Percentiles rank a stretch among this genome's conserved stretches.
Evolutionary conservation across 768 basidiomycete genomes (phyloP).

Genomic region (Rhodocollybia butyracea): DNA sequence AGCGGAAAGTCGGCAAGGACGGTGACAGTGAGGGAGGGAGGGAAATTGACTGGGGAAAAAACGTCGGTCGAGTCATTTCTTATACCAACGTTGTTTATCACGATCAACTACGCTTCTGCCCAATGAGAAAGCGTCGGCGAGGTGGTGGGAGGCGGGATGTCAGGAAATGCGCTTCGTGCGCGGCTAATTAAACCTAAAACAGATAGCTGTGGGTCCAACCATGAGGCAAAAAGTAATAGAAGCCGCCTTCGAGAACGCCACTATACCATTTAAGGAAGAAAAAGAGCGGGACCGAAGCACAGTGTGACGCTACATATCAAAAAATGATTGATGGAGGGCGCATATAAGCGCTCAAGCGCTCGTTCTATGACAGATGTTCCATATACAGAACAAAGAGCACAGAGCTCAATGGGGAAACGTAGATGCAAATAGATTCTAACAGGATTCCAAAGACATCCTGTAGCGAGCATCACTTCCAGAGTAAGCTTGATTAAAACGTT

Average conservation of each 20-base stretch:
- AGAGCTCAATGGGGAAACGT: too few species aligned
- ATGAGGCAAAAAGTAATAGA: neutral
- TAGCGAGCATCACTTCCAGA: too few species aligned
- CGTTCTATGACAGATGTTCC: neutral
- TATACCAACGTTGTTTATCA: neutral
- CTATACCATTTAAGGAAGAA: neutral
- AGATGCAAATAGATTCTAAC: too few species aligned
- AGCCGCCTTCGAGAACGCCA: neutral
- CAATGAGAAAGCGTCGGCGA: neutral
- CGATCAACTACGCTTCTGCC: neutral
- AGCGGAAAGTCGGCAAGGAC: neutral
- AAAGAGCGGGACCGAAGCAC: neutral
- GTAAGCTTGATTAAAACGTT: too few species aligned
- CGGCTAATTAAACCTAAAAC: neutral
- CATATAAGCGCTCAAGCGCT: neutral
- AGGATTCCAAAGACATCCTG: too few species aligned
- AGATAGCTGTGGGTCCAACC: neutral
- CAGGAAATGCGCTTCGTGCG: neutral
- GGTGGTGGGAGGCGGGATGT: slow-evolving; percentile 4
- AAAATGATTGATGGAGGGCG: neutral
- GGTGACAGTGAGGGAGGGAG: neutral
- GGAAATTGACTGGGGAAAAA: neutral
- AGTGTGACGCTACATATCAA: neutral
- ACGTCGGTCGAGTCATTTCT: slow-evolving; percentile 6
- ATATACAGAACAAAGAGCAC: too few species aligned